Evolutionary conservation across 192 early-diverging fungal genomes (phyloP).

Genomic region (Umbelopsis isabellina): DNA sequence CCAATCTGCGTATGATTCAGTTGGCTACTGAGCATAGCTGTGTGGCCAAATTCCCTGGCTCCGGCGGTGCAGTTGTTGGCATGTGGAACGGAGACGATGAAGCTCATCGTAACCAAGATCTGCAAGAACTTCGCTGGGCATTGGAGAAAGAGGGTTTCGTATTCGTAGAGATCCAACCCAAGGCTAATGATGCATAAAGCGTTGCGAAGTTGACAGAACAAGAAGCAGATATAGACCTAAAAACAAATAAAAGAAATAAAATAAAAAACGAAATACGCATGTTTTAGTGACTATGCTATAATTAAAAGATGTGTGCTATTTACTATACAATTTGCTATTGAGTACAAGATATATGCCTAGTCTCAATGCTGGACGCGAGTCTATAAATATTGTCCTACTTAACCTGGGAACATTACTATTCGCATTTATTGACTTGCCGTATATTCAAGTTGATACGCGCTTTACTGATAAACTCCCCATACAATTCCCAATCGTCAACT

Average conservation of each 20-base stretch:
- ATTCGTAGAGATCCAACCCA: constrained; percentile 36
- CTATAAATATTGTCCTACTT: no score
- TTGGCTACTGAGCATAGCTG: constrained; percentile 45
- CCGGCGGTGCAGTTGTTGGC: constrained; percentile 64
- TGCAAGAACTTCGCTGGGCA: constrained; percentile 29
- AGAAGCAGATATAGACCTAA: not conserved
- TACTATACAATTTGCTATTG: no score
- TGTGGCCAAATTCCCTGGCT: constrained; percentile 63
- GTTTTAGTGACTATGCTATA: no score
- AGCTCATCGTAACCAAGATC: constrained; percentile 8
- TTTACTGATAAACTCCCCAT: constrained; percentile 67
- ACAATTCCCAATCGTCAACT: constrained; percentile 66
- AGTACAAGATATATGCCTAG: no score
- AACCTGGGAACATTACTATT: no score
- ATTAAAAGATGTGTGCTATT: no score
- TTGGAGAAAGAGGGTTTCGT: constrained; percentile 49
- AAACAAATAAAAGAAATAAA: no score
- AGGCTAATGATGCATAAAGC: not conserved
- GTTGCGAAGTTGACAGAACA: not conserved
- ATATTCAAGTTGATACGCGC: constrained; percentile 92
- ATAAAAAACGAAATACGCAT: no score
- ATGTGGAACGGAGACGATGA: constrained; percentile 45
- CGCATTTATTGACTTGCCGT: constrained; percentile 66
- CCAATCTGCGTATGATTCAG: constrained; percentile 55
- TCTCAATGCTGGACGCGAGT: no score